Evolutionary conservation across 2,329 filamentous ascomycete species (phyloP).

Genomic region (Chaetomium olivaceum): DNA sequence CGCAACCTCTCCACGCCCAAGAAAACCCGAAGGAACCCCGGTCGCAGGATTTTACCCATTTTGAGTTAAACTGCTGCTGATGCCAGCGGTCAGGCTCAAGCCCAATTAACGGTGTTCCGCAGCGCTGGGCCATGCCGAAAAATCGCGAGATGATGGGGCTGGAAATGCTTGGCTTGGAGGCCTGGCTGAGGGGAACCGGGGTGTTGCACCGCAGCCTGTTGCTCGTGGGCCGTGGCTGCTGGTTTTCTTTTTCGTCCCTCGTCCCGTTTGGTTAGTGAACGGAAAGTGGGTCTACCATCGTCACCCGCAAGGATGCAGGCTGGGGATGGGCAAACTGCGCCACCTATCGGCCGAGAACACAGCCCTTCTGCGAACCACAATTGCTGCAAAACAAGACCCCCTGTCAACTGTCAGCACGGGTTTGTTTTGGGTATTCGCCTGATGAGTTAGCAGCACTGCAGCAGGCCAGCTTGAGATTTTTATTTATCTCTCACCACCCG

Average conservation of each 20-base stretch:
- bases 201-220: neutral
- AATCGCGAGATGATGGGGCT: neutral
- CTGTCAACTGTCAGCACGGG: constrained; percentile 16
- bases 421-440: neutral
- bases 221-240: neutral
- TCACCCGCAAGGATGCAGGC: constrained; percentile 1
- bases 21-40: too few species aligned
- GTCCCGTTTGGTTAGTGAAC: constrained; percentile 8
- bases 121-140: constrained; percentile 5
- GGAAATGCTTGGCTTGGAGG: constrained; percentile 10
- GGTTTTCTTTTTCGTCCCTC: neutral
- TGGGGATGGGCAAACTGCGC: constrained; percentile 13
- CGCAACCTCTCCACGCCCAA: neutral
- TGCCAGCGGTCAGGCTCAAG: neutral
- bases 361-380: constrained; percentile 2
- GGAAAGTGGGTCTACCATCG: constrained; percentile 17
- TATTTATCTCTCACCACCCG: constrained; percentile 20
- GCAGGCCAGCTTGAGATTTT: neutral
- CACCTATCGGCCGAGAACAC: constrained; percentile 15
- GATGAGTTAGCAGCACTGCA: neutral
- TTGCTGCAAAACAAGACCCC: constrained; percentile 1
- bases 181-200: neutral
- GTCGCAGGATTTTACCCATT: neutral
- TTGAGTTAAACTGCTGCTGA: constrained; percentile 4
- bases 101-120: constrained; percentile 2